These are phyloP conservation scores for Ceratocystiopsis sp. DNA, from an alignment of 2,329 filamentous ascomycete species.

Conservation along the genomic window DNA sequence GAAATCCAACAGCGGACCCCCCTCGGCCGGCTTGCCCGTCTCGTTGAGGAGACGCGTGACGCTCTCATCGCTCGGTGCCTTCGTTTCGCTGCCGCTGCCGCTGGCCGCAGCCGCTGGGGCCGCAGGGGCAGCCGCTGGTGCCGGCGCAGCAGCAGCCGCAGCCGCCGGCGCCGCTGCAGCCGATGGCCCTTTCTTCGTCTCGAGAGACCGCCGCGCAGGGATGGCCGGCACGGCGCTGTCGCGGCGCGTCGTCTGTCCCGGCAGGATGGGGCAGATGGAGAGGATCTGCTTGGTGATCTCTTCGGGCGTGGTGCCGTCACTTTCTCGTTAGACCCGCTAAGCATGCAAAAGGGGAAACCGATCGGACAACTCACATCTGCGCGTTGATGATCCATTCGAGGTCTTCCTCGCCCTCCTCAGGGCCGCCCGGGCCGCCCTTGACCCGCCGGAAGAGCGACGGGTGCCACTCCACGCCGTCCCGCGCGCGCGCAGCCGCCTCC, in stretches of 20 bases:
- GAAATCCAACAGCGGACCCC: conserved; percentile 39
- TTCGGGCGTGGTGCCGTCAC: conserved; percentile 45
- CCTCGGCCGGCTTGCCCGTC: conserved; percentile 26
- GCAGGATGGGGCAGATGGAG: conserved; percentile 68
- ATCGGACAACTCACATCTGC: conserved; percentile 42
- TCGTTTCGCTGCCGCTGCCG: no score
- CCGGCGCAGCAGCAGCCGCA: conserved; percentile 3
- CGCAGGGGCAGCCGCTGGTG: not conserved
- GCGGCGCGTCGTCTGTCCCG: conserved; percentile 47
- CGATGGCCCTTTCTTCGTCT: no score
- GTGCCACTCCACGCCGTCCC: conserved; percentile 72
- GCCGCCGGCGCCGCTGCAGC: not conserved
- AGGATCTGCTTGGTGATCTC: conserved; percentile 69
- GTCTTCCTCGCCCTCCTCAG: conserved; percentile 70
- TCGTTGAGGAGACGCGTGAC: conserved; percentile 27
- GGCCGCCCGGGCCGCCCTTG: conserved; percentile 48
- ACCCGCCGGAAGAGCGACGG: conserved; percentile 72
- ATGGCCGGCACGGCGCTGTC: conserved; percentile 40
- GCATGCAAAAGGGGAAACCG: conserved; percentile 2
- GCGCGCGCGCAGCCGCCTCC: conserved; percentile 63
- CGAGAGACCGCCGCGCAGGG: conserved; percentile 9
- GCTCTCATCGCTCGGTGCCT: conserved; percentile 13
- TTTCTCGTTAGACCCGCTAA: conserved; percentile 1
- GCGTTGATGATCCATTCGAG: conserved; percentile 92
- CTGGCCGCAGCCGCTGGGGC: not conserved